Evolutionary conservation across 164 flowering plant species (phyloP), one percentile per base, ranked within the genome.

Genomic region (Magnolia changhungtana): DNA sequence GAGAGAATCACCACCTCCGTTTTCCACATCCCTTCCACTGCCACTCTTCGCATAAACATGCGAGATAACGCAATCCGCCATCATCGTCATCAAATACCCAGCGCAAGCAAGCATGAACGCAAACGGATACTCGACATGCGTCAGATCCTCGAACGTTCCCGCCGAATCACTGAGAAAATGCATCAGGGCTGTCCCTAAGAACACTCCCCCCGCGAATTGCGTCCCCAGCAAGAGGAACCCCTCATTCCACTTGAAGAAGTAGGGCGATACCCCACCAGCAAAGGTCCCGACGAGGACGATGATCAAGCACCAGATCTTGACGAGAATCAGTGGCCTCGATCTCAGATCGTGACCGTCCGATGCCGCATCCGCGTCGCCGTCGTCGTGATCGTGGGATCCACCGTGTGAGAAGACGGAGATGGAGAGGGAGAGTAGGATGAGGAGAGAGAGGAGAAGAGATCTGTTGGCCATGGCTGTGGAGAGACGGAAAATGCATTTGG

Each of bases 191-290:
- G 96, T 91, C 11, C 89, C 93, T 24, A 91, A 66, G 74, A 91
- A 90, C 76, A 91, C 94, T 8, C 96, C 94, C 27, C 96, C 96
- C 7, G 96, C 91, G 70, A 91, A 91, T 74, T 91, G 96, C 11
- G 94, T 91, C 1, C 96, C 96, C 49, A 88, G 49, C 31, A 86
- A 84, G 69, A 91, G 74, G 72, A 89, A 89, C 65, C 81, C 86
- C 69, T 90, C 90, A 74, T 86, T 85, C 96, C 94, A 91, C 77
- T 87, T 90, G 69, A 90, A 37, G 66, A 91, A 87, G 72, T 84
- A 91, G 0, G 96, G 96, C 0, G 94, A 89, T 0, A 91, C 75
- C 1, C 94, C 96, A 1, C 90, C 89, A 2, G 81, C 19, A 37
- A 91, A 91, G 0, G 94, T 90, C 5, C 83, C 89, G 0, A 84